phyloP scores from a whole-genome alignment of 306 rosid genomes.

The Fragaria ananassa region DNA sequence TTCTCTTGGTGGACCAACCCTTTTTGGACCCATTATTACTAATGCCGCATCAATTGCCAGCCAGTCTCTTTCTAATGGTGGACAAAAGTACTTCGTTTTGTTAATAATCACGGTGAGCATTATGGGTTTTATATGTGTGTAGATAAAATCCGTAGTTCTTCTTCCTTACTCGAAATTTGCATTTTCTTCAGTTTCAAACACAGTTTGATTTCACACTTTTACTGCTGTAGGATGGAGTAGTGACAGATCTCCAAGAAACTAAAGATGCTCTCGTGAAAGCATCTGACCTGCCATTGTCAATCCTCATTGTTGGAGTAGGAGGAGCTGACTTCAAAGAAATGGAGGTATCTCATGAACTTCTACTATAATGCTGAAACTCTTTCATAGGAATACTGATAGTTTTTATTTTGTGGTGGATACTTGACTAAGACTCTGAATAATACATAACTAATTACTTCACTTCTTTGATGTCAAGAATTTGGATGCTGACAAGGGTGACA shows the following conservation, averaged over 20 bases:
- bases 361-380: background rate
- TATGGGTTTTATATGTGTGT: background rate
- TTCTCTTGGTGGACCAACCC: constrained; percentile 99
- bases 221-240: constrained; percentile 87
- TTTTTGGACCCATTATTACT: constrained; percentile 93
- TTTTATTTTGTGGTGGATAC: background rate
- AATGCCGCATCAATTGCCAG: constrained; percentile 90
- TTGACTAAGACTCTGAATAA: background rate
- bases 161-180: background rate
- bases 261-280: constrained; percentile 95
- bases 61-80: constrained; percentile 78
- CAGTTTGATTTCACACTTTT: constrained; percentile 29
- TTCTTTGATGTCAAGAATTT: constrained; percentile 48
- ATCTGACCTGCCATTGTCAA: constrained; percentile 90
- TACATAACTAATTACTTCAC: constrained; percentile 5
- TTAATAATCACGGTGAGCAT: constrained; percentile 88
- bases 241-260: constrained; percentile 99
- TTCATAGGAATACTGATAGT: background rate
- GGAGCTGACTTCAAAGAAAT: constrained; percentile 99
- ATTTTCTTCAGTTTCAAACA: constrained; percentile 11
- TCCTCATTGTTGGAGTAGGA: constrained; percentile 97
- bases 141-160: background rate
- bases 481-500: constrained; percentile 94
- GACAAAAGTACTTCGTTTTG: constrained; percentile 81
- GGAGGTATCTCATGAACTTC: constrained; percentile 61